Conservation (phyloP, 2,329 filamentous ascomycete species). For the Claviceps monticola region DNA sequence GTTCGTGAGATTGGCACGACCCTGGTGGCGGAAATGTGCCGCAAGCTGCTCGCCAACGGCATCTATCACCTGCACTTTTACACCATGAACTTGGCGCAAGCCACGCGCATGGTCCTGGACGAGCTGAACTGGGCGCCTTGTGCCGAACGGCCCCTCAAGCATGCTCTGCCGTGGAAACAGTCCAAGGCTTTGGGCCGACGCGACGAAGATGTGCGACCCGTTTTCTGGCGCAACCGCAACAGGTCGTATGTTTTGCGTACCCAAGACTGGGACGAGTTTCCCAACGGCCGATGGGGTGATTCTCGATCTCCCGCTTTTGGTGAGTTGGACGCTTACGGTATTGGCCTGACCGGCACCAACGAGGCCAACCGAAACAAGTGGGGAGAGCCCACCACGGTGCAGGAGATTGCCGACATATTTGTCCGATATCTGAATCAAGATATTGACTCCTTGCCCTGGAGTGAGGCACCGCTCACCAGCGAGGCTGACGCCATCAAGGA, state of each 20-base stretch:
- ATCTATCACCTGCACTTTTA: slow-evolving; percentile 93
- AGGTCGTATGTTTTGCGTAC: slow-evolving; percentile 91
- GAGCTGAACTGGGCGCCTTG: slow-evolving; percentile 75
- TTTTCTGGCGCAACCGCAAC: slow-evolving; percentile 97
- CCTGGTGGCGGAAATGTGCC: slow-evolving; percentile 80
- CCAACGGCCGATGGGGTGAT: slow-evolving; percentile 97
- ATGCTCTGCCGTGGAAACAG: slow-evolving; percentile 90
- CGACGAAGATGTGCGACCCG: slow-evolving; percentile 89
- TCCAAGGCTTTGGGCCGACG: slow-evolving; percentile 79
- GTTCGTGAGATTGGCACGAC: slow-evolving; percentile 82
- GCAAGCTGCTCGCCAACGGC: slow-evolving; percentile 67
- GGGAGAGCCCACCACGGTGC: slow-evolving; percentile 69
- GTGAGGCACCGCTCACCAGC: slow-evolving; percentile 69
- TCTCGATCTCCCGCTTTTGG: slow-evolving; percentile 92
- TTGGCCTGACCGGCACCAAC: slow-evolving; percentile 86
- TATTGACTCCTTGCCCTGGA: slow-evolving; percentile 81
- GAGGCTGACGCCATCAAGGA: slow-evolving; percentile 70
- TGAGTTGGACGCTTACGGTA: slow-evolving; percentile 85
- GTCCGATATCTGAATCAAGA: slow-evolving; percentile 72
- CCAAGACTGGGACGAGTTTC: slow-evolving; percentile 98
- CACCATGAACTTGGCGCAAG: slow-evolving; percentile 96
- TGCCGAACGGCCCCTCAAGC: slow-evolving; percentile 63
- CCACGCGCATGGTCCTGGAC: slow-evolving; percentile 86
- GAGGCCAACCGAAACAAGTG: slow-evolving; percentile 92
- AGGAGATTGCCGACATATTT: slow-evolving; percentile 73